Evolutionary conservation across 1,284 basidiomycete species (phyloP).

Genomic region (Volvariella volvacea): DNA sequence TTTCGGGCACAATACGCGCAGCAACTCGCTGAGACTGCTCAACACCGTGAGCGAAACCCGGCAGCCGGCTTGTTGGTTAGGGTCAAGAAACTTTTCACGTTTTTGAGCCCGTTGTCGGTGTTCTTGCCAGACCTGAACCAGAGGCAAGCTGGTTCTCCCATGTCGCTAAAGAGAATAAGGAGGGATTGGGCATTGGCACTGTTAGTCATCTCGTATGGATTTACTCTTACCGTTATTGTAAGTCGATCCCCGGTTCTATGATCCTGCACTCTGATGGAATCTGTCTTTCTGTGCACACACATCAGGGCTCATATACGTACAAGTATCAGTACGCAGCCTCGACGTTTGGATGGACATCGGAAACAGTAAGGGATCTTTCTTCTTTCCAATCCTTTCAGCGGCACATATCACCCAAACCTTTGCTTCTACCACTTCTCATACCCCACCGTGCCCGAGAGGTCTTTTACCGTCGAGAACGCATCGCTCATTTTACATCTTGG

Average conservation of each 20-base stretch:
- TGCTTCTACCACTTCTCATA: background rate
- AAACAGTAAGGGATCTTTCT: slow-evolving; percentile 40
- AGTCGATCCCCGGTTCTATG: slow-evolving; percentile 14
- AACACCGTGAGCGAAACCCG: slow-evolving; percentile 20
- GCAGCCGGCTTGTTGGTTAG: slow-evolving; percentile 18
- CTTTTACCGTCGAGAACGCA: too few relatives aligned
- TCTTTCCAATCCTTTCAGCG: too few relatives aligned
- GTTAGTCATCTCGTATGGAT: slow-evolving; percentile 50
- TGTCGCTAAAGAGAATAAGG: slow-evolving; percentile 30
- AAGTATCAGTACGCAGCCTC: slow-evolving; percentile 68
- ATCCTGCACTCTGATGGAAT: background rate
- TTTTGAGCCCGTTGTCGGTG: slow-evolving; percentile 60
- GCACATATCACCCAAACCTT: too few relatives aligned
- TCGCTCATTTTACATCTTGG: background rate
- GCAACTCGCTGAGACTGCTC: slow-evolving; percentile 15
- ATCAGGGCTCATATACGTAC: slow-evolving; percentile 55
- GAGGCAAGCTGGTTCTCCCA: slow-evolving; percentile 9
- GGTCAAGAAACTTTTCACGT: slow-evolving; percentile 39
- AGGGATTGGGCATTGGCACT: slow-evolving; percentile 69
- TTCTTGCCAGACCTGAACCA: slow-evolving; percentile 44
- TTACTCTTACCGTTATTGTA: slow-evolving; percentile 51
- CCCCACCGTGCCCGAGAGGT: too few relatives aligned
- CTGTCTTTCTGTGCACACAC: slow-evolving; percentile 4
- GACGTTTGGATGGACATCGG: slow-evolving; percentile 68
- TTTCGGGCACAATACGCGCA: slow-evolving; percentile 29